Conservation (phyloP, 768 basidiomycete species). For the Cystobasidium tubakii region DNA sequence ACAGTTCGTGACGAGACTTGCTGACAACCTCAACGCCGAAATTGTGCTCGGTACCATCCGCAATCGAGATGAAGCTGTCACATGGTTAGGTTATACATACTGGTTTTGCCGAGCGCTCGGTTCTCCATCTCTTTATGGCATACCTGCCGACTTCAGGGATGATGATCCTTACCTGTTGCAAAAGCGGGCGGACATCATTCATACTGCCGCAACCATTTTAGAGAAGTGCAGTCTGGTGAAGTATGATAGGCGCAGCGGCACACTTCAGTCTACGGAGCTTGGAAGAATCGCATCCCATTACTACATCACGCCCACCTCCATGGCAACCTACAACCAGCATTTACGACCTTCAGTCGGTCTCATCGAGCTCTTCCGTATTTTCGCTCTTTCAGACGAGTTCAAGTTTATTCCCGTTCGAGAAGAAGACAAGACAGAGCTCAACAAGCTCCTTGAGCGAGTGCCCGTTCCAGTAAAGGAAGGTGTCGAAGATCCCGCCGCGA, state of each 20-base stretch:
- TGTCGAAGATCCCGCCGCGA: constrained; percentile 91
- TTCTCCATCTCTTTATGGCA: constrained; percentile 76
- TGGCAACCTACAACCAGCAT: constrained; percentile 95
- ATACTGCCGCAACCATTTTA: constrained; percentile 83
- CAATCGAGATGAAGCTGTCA: constrained; percentile 92
- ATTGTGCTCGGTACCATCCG: constrained; percentile 89
- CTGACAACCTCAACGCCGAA: constrained; percentile 95
- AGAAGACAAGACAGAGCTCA: constrained; percentile 51
- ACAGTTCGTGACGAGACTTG: constrained; percentile 83
- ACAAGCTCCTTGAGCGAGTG: constrained; percentile 65
- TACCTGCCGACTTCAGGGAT: constrained; percentile 82
- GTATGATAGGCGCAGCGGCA: constrained; percentile 79
- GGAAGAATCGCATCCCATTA: constrained; percentile 92
- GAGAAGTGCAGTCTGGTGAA: constrained; percentile 93
- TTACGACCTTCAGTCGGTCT: constrained; percentile 70
- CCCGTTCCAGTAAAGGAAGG: constrained; percentile 96
- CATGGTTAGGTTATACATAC: constrained; percentile 59
- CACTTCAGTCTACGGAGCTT: constrained; percentile 86
- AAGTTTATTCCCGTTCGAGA: constrained; percentile 75
- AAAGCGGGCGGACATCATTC: constrained; percentile 87
- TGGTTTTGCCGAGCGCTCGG: constrained; percentile 76
- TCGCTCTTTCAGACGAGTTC: constrained; percentile 92
- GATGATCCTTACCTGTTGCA: constrained; percentile 76
- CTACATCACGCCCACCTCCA: constrained; percentile 89
- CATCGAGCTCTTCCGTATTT: constrained; percentile 88